Evolutionary conservation across 768 basidiomycete genomes (phyloP).

Genomic region (Mycena galericulata): DNA sequence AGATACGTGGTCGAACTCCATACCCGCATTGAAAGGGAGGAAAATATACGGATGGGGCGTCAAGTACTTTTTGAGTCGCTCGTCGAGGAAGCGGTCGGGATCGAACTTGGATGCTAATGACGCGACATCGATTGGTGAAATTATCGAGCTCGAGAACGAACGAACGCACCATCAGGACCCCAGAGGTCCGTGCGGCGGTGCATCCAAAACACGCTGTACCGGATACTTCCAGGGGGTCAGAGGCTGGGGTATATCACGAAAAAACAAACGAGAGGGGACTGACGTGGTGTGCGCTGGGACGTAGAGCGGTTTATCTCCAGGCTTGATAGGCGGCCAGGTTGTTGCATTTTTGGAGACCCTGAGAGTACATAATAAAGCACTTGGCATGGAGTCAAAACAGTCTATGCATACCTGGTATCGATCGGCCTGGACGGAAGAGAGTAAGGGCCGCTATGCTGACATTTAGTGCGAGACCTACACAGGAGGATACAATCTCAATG

Average conservation of each 20-base stretch:
- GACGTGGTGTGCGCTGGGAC: constrained; percentile 45
- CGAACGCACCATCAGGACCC: constrained; percentile 60
- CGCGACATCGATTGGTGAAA: constrained; percentile 52
- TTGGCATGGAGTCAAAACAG: too few relatives aligned
- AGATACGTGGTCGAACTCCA: too few relatives aligned
- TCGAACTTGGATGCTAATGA: constrained; percentile 63
- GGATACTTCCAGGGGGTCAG: constrained; percentile 26
- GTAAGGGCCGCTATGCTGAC: too few relatives aligned
- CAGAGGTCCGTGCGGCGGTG: constrained; percentile 59
- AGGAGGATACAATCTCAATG: neutral
- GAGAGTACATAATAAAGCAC: neutral
- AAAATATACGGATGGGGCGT: constrained; percentile 61
- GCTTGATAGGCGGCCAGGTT: constrained; percentile 42
- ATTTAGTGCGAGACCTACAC: too few relatives aligned
- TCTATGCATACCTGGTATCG: too few relatives aligned
- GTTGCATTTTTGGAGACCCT: constrained; percentile 42
- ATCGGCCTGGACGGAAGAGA: neutral
- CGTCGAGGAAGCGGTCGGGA: constrained; percentile 64
- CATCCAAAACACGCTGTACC: constrained; percentile 47
- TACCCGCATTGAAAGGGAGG: constrained; percentile 55
- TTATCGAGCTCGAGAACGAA: constrained; percentile 28
- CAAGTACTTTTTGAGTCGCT: constrained; percentile 53
- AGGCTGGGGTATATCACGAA: too few relatives aligned
- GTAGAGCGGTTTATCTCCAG: constrained; percentile 47
- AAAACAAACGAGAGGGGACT: constrained; percentile 31